phyloP scores from a whole-genome alignment of 2,329 filamentous ascomycete species.

The Exophiala dermatitidis region DNA sequence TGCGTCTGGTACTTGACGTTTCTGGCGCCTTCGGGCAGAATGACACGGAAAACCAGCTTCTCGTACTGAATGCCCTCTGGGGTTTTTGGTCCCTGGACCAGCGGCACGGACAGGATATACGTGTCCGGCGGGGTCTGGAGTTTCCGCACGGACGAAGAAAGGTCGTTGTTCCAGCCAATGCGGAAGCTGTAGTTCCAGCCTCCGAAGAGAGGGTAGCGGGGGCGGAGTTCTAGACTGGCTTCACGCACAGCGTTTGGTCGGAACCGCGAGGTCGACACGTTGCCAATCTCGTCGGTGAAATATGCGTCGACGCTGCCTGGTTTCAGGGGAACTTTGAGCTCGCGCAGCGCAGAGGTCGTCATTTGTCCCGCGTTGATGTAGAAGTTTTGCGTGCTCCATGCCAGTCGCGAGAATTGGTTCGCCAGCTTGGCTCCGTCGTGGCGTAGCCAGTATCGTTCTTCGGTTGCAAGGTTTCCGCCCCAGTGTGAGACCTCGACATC shows the following conservation, averaged over 20 bases:
- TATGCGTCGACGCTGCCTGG: conserved; percentile 80
- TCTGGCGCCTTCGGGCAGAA: conserved; percentile 86
- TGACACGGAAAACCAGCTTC: conserved; percentile 67
- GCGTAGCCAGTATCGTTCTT: conserved; percentile 83
- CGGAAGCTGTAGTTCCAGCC: conserved; percentile 98
- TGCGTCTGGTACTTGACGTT: conserved; percentile 58
- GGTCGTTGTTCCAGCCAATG: conserved; percentile 87
- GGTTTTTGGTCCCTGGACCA: conserved; percentile 86
- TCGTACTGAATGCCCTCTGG: conserved; percentile 80
- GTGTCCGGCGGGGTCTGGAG: conserved; percentile 52
- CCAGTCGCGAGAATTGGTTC: conserved; percentile 65
- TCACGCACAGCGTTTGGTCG: conserved; percentile 57
- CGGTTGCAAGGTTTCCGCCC: conserved; percentile 92
- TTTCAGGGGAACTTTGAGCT: conserved; percentile 70
- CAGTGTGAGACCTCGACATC: conserved; percentile 96
- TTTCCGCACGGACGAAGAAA: conserved; percentile 66
- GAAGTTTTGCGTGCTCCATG: conserved; percentile 66
- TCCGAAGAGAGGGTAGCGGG: conserved; percentile 91
- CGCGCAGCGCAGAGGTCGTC: conserved; percentile 69
- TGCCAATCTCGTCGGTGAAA: conserved; percentile 93
- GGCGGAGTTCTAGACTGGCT: conserved; percentile 81
- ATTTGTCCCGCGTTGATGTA: conserved; percentile 52
- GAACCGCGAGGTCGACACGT: conserved; percentile 90
- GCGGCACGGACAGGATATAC: conserved; percentile 84
- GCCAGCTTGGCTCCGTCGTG: conserved; percentile 78